A percentile compares a stretch with the other conserved stretches of the same genome.
Evolutionary conservation across 1,139 yeast genomes (phyloP).

Genomic region (Komagataea norvegica): DNA sequence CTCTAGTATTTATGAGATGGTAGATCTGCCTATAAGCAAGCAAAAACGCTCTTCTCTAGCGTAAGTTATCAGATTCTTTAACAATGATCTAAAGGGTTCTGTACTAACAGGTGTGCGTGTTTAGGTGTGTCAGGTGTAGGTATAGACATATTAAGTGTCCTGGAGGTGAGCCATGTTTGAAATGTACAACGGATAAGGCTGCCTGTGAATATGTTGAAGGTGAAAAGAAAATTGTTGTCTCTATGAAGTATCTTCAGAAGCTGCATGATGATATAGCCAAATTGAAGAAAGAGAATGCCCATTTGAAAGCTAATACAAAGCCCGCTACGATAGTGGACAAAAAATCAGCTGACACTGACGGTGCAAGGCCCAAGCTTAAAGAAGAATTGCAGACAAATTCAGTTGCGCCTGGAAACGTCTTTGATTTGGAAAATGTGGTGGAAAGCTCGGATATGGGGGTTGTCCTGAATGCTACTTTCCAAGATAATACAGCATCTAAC

Average conservation of each 20-base stretch:
- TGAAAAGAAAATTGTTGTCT: slow-evolving; percentile 71
- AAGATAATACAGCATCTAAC: slow-evolving; percentile 22
- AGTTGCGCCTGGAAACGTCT: neutral
- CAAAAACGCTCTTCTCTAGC: slow-evolving; percentile 22
- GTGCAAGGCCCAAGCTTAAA: neutral
- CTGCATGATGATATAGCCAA: slow-evolving; percentile 59
- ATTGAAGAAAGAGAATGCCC: slow-evolving; percentile 50
- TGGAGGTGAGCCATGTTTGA: slow-evolving; percentile 72
- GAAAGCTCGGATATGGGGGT: slow-evolving; percentile 22
- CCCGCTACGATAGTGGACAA: slow-evolving; percentile 13
- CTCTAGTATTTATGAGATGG: no score
- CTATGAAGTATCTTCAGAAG: slow-evolving; percentile 65
- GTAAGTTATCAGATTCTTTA: no score
- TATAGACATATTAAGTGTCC: slow-evolving; percentile 76
- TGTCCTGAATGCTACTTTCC: slow-evolving; percentile 23
- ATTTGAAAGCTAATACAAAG: slow-evolving; percentile 43
- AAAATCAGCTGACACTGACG: no score
- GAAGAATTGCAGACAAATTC: neutral
- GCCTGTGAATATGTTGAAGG: slow-evolving; percentile 75
- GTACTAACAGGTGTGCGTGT: slow-evolving; percentile 4
- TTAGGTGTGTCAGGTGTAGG: slow-evolving; percentile 62
- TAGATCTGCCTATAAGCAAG: no score
- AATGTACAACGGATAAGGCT: slow-evolving; percentile 54
- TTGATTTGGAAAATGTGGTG: slow-evolving; percentile 16
- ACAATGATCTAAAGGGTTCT: no score